Percentiles rank a stretch among this genome's conserved stretches.
These are phyloP conservation scores for Wallacemonas sp. DNA, from an alignment of 208 protist species.

Conservation along the genomic window DNA sequence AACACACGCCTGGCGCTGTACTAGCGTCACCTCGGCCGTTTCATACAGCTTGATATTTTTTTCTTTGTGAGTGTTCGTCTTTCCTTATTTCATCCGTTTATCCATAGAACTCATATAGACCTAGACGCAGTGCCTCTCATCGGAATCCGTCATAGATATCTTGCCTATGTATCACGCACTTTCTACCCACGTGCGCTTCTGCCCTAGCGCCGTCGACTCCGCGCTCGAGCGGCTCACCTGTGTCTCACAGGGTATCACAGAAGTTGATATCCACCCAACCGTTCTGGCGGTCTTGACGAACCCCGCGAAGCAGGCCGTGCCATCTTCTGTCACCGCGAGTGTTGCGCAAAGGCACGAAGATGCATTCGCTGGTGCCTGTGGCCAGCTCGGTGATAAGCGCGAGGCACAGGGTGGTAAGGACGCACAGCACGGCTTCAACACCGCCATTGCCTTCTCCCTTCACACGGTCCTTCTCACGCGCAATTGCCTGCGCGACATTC, in stretches of 20 bases:
- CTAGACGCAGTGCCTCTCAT: not conserved
- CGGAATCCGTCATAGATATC: not conserved
- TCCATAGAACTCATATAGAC: not conserved
- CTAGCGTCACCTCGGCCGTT: too few species aligned
- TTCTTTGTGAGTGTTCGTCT: too few species aligned
- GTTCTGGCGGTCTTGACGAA: constrained; percentile 53
- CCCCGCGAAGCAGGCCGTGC: constrained; percentile 24
- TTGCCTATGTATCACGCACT: constrained; percentile 24
- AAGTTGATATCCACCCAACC: constrained; percentile 72
- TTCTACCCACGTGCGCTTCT: constrained; percentile 40
- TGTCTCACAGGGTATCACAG: constrained; percentile 54
- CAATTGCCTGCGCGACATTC: constrained; percentile 55
- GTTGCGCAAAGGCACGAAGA: not conserved
- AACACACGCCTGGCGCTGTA: too few species aligned
- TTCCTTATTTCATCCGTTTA: too few species aligned
- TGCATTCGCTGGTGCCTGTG: too few species aligned
- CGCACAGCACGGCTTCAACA: constrained; percentile 32
- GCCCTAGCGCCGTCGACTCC: constrained; percentile 53
- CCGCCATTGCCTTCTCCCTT: constrained; percentile 66
- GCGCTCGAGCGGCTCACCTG: constrained; percentile 71
- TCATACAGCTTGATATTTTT: too few species aligned
- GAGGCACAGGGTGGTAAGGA: too few species aligned
- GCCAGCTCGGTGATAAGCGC: too few species aligned
- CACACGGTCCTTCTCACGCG: constrained; percentile 81
- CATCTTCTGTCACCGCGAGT: constrained; percentile 20